Evolutionary conservation across 345 rosid genomes (phyloP).

Genomic region (Psidium guajava): DNA sequence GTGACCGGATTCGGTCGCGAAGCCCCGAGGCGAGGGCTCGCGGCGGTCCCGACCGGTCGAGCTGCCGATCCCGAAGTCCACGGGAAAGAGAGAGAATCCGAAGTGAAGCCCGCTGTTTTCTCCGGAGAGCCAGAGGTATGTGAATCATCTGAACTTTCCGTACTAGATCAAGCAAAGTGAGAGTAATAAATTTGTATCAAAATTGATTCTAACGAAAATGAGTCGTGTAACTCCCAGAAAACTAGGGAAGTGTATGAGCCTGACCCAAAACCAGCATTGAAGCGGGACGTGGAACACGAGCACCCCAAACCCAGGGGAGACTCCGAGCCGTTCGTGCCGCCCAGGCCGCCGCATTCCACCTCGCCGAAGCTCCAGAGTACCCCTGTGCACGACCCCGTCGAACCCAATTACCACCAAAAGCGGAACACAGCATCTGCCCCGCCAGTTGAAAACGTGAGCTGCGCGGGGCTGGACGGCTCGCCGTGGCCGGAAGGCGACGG

Average conservation of each 20-base stretch:
- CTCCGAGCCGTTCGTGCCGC: slow-evolving; percentile 20
- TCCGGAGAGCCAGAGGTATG: slow-evolving; percentile 35
- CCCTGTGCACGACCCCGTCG: slow-evolving; percentile 30
- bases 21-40: slow-evolving; percentile 5
- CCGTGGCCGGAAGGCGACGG: slow-evolving; percentile 26
- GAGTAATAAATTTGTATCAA: too few species aligned
- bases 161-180: too few species aligned
- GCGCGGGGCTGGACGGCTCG: slow-evolving; percentile 51
- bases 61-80: slow-evolving; percentile 26
- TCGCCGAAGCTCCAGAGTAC: slow-evolving; percentile 31
- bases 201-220: not conserved
- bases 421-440: slow-evolving; percentile 4
- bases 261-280: slow-evolving; percentile 22
- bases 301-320: slow-evolving; percentile 8
- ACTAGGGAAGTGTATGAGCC: slow-evolving; percentile 14
- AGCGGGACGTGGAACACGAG: slow-evolving; percentile 6
- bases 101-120: slow-evolving; percentile 28
- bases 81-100: slow-evolving; percentile 24
- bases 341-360: slow-evolving; percentile 26
- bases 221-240: slow-evolving; percentile 13
- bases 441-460: slow-evolving; percentile 13
- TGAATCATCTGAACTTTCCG: not conserved
- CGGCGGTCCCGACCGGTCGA: slow-evolving; percentile 20
- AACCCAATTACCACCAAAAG: slow-evolving; percentile 39
- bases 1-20: not conserved